Conservation (phyloP, 164 flowering plant species). For the Protea cynaroides region DNA sequence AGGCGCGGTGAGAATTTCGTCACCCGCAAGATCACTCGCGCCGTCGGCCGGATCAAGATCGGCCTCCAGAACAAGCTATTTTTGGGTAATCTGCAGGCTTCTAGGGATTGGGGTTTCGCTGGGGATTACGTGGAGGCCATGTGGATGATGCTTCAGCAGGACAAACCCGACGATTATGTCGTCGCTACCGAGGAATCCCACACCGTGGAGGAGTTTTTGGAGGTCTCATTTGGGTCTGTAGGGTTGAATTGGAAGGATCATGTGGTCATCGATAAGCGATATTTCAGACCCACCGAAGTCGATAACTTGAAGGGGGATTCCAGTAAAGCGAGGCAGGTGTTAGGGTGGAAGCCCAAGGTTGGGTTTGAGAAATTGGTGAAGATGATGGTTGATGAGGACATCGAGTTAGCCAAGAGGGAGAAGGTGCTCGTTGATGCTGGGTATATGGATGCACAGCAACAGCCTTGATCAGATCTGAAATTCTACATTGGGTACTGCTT, state of each 20-base stretch:
- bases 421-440: conserved; percentile 85
- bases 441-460: conserved; percentile 75
- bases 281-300: conserved; percentile 72
- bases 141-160: conserved; percentile 92
- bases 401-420: conserved; percentile 71
- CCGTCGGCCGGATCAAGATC: conserved; percentile 67
- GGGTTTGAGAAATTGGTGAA: conserved; percentile 73
- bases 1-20: conserved; percentile 73
- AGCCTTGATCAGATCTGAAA: conserved; percentile 34
- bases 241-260: conserved; percentile 72
- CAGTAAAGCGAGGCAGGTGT: conserved; percentile 50
- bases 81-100: conserved; percentile 64
- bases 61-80: conserved; percentile 70
- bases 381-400: conserved; percentile 82
- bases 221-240: conserved; percentile 62
- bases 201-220: conserved; percentile 67
- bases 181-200: conserved; percentile 81
- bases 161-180: conserved; percentile 66
- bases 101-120: conserved; percentile 77
- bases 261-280: conserved; percentile 66
- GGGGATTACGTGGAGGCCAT: conserved; percentile 85
- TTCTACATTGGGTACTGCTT: neutral
- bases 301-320: conserved; percentile 71
- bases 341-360: conserved; percentile 72
- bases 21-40: conserved; percentile 69